A percentile compares a stretch with the other conserved stretches of the same genome.
Evolutionary conservation across 2,329 filamentous ascomycete genomes (phyloP).

Genomic region (Apiospora kogelbergensis): DNA sequence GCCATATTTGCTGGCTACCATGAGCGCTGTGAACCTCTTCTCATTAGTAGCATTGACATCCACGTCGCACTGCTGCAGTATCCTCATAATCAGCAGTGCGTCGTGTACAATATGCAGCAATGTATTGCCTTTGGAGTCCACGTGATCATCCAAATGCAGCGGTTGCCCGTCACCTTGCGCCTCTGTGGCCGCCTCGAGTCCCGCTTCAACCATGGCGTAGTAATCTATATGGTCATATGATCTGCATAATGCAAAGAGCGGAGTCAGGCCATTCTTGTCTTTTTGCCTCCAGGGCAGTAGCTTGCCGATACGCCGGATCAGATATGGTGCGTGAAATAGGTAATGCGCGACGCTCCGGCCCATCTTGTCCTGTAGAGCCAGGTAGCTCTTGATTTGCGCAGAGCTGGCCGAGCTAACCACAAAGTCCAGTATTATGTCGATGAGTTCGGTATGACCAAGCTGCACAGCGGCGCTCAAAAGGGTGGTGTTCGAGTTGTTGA

Average conservation of each 20-base stretch:
- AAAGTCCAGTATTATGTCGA: conserved; percentile 73
- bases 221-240: conserved; percentile 94
- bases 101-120: conserved; percentile 95
- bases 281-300: conserved; percentile 85
- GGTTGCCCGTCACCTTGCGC: conserved; percentile 75
- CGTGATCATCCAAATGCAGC: conserved; percentile 89
- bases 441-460: conserved; percentile 71
- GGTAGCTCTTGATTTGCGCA: conserved; percentile 62
- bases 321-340: conserved; percentile 82
- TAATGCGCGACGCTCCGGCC: conserved; percentile 94
- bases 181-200: conserved; percentile 69
- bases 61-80: conserved; percentile 84
- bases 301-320: conserved; percentile 75
- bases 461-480: conserved; percentile 89
- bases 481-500: conserved; percentile 87
- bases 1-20: conserved; percentile 98
- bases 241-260: conserved; percentile 88
- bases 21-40: conserved; percentile 89
- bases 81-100: conserved; percentile 68
- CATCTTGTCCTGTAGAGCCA: conserved; percentile 75
- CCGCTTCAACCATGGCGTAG: conserved; percentile 80
- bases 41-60: conserved; percentile 96
- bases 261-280: conserved; percentile 97
- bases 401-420: conserved; percentile 59
- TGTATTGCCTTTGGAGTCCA: conserved; percentile 91